Evolutionary conservation across 129 eudicot species (phyloP).

Genomic region (Centaurea solstitialis): DNA sequence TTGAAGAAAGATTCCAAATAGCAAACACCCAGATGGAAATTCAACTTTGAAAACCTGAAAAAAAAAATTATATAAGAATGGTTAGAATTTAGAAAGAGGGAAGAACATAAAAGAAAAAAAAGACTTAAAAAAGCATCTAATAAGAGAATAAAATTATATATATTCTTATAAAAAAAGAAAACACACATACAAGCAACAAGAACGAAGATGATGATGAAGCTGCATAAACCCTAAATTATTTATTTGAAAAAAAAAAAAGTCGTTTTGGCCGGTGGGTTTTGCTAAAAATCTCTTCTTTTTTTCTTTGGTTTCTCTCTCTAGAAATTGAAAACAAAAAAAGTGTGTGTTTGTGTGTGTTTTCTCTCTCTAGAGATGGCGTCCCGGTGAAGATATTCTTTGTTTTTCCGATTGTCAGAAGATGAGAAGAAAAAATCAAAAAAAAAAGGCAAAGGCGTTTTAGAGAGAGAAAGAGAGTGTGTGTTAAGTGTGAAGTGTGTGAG

Average conservation of each 20-base stretch:
- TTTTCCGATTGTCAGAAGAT: constrained; percentile 18
- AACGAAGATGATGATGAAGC: constrained; percentile 15
- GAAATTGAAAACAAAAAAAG: background rate
- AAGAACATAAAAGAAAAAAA: constrained; percentile 16
- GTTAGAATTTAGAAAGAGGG: constrained; percentile 29
- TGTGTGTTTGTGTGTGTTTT: constrained; percentile 10
- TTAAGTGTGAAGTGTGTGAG: constrained; percentile 22
- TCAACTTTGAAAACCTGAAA: constrained; percentile 24
- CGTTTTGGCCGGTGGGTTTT: constrained; percentile 14
- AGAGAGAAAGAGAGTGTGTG: constrained; percentile 22
- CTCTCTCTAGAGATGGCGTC: constrained; percentile 29
- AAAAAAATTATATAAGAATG: background rate
- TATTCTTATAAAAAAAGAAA: background rate
- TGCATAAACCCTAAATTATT: constrained; percentile 13
- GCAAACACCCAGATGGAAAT: constrained; percentile 27
- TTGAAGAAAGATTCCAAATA: constrained; percentile 19
- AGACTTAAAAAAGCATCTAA: constrained; percentile 29
- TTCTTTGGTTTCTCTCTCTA: constrained; percentile 20
- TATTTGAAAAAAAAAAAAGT: background rate
- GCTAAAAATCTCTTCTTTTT: constrained; percentile 2
- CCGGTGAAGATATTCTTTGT: constrained; percentile 42
- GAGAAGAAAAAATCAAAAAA: background rate
- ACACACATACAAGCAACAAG: constrained; percentile 21
- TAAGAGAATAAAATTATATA: constrained; percentile 8
- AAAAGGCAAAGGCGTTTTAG: constrained; percentile 5